Base-by-base conservation (phyloP, 176 grass and related monocot genomes). In the Cenchrus purpureus region DNA sequence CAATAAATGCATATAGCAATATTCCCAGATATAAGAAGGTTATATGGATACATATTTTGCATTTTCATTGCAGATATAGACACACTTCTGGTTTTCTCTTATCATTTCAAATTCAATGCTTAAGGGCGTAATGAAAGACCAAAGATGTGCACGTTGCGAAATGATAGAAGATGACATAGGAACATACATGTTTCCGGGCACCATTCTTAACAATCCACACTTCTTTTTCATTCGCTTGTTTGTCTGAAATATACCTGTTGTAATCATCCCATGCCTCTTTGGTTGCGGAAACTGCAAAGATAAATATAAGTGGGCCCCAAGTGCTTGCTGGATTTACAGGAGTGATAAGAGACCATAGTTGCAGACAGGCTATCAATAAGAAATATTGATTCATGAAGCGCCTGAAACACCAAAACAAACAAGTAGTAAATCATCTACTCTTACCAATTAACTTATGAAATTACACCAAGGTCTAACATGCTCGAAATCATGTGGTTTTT, bases 221-320 rank as follows among this genome's bases (percentile, higher is more conserved):
- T 95, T 95, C 89, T 74, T 95, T 98, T 83, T 91, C 91, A 88
- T 98, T 98, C 71, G 91, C 95, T 88, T 98, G 88, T 78, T 89
- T 92, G 68, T 98, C 95, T 65, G 85, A 95, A 82, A 93, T 92
- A 83, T 93, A 98, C 71, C 95, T 89, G 83, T 98, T 98, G 68
- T 98, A 98, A 82, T 98, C 95, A 95, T 98, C 95, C 95, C 95
- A 98, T 61, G 92, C 95, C 82, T 98, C 95, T 92, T 98, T 98
- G 62, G 91, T 91, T 63, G 95, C 95, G 5, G 93, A 98, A 72
- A 95, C 92, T 19, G 95, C 91, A 68, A 98, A 98, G 61, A 98
- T 98, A 83, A 98, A 69, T 69, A 98, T 91, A 85, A 98, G 93
- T 54, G 95, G 95, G 37, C 95, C 95, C 95, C 93, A 98, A 7